Evolutionary conservation across 192 early-diverging fungal species (phyloP), one percentile per base, ranked within the genome.

Genomic region (Coemansia sp.): DNA sequence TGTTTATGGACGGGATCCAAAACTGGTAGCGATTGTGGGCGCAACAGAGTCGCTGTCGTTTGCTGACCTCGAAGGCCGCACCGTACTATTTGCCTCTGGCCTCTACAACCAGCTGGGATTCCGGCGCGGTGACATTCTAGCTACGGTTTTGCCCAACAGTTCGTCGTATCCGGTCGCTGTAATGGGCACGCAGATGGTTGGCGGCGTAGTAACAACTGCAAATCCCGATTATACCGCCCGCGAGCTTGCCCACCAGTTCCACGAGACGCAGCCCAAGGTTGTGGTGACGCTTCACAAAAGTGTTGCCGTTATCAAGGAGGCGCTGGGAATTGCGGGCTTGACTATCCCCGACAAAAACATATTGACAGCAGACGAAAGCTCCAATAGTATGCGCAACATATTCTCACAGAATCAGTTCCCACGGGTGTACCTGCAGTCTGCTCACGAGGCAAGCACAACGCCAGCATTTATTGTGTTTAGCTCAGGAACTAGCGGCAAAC

Each of bases 181-280:
- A 11, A 73, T 91, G 43, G 86, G 87, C 19, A 73, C 86, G 27
- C 79, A 91, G 11, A 84, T 85, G 64, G 84, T 85, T 5, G 86
- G 90, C 27, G 85, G 85, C n/a, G 76, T 87, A 2, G 83, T 92
- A 15, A 88, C 91, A 1, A 87, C 88, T 11, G 87, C 87, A 32
- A 97, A 94, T 59, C 94, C 94, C 35, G 84, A 83, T 5, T 97
- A 97, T 76, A 93, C 87, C 5, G 79, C 82, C 57, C 72, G 82
- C 56, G 95, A 98, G 64, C 73, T 95, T 5, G 85, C 87, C 4
- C 85, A 91, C 65, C 93, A 95, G 62, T 73, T 97, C 49, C 64
- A 73, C 8, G 88, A 92, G 47, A 87, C 88, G 5, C 69, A 81
- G 17, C 91, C 93, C 45, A 83, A 76, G 38, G 72, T 73, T 15